phyloP scores from a whole-genome alignment of 106 monocot genomes.

The Agapanthus africanus region DNA sequence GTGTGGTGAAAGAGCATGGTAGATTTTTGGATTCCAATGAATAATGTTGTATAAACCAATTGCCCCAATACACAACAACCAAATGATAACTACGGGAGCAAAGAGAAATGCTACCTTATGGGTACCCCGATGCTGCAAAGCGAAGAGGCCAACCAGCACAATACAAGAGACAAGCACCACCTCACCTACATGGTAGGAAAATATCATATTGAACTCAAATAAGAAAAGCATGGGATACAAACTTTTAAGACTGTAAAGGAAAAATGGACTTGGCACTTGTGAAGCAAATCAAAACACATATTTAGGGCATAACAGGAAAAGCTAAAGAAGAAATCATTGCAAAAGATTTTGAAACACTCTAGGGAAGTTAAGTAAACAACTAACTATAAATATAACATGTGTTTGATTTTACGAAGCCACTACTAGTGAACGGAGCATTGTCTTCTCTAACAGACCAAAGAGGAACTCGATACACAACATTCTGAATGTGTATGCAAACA shows the following conservation, averaged over 20 bases:
- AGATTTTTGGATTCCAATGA: slow-evolving; percentile 68
- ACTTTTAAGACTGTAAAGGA: neutral
- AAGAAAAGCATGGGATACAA: slow-evolving; percentile 7
- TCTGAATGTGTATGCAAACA: neutral
- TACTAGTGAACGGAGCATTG: neutral
- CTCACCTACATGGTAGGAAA: slow-evolving; percentile 30
- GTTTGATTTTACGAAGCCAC: neutral
- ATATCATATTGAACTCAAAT: neutral
- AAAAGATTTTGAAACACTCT: neutral
- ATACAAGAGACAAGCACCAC: slow-evolving; percentile 69
- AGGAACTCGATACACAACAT: too few relatives aligned
- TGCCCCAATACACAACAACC: slow-evolving; percentile 61
- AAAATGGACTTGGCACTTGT: neutral
- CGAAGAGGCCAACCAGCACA: slow-evolving; percentile 84
- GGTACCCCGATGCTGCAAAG: slow-evolving; percentile 84
- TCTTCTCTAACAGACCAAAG: too few relatives aligned
- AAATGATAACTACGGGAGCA: slow-evolving; percentile 76
- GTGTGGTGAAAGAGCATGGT: slow-evolving; percentile 62
- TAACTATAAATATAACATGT: neutral
- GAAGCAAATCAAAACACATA: neutral
- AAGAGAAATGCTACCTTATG: slow-evolving; percentile 85
- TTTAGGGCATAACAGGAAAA: neutral
- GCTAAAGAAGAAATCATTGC: neutral
- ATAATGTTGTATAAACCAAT: slow-evolving; percentile 82
- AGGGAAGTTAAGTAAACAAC: neutral